Conservation (phyloP, 352 stramenopile species). For the Globisporangium canariense region DNA sequence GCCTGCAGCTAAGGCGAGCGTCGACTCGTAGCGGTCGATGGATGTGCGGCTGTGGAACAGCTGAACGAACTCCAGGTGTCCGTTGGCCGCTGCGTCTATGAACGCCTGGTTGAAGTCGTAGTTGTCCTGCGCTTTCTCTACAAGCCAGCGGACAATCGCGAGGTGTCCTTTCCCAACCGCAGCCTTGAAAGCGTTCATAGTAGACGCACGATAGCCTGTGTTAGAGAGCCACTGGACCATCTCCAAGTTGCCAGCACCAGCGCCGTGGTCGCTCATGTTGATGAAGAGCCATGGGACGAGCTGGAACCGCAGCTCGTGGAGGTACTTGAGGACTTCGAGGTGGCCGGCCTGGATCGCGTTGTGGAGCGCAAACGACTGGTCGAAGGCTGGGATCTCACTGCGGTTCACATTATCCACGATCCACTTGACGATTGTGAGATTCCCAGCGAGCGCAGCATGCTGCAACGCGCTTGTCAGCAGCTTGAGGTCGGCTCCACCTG, state of each 20-base stretch:
- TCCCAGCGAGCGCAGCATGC: background rate
- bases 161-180: background rate
- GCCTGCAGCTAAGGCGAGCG: background rate
- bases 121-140: background rate
- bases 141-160: background rate
- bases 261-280: background rate
- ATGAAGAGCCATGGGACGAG: background rate
- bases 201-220: background rate
- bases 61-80: background rate
- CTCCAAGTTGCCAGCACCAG: background rate
- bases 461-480: background rate
- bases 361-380: background rate
- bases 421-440: background rate
- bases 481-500: background rate
- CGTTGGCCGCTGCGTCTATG: background rate
- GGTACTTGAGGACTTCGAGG: background rate
- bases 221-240: background rate
- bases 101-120: background rate
- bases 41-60: background rate
- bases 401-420: background rate
- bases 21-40: background rate
- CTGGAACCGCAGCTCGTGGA: background rate
- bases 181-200: background rate
- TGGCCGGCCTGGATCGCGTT: background rate
- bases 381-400: background rate